Percentiles rank a stretch among this genome's conserved stretches.
These are phyloP conservation scores for Colletotrichum musae DNA, from an alignment of 2,329 filamentous ascomycete species.

Conservation along the genomic window DNA sequence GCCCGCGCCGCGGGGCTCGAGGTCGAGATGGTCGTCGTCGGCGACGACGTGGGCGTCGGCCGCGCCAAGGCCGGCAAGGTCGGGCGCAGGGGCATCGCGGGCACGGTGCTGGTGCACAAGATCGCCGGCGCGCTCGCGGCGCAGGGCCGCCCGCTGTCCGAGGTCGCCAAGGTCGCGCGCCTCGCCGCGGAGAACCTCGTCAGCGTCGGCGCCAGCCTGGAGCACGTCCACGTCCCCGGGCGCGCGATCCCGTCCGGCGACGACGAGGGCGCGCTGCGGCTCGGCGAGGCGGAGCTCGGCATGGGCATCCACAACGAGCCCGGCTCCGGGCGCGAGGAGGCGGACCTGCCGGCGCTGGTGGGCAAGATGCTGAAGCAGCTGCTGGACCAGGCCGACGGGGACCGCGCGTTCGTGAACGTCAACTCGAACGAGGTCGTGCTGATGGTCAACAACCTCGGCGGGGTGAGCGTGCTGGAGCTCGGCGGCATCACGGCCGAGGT, in stretches of 20 bases:
- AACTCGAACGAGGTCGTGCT: conserved; percentile 76
- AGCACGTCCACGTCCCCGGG: conserved; percentile 95
- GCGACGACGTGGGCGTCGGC: conserved; percentile 93
- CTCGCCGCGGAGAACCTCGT: conserved; percentile 83
- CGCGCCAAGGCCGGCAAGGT: conserved; percentile 89
- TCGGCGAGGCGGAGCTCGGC: conserved; percentile 74
- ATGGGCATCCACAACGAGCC: conserved; percentile 86
- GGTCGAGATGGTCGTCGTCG: conserved; percentile 92
- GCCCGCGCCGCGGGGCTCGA: conserved; percentile 83
- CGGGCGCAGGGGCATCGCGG: conserved; percentile 89
- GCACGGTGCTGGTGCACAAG: conserved; percentile 93
- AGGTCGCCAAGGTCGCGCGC: conserved; percentile 81
- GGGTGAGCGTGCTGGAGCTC: conserved; percentile 80
- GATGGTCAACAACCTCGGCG: conserved; percentile 82
- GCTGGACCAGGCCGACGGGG: conserved; percentile 75
- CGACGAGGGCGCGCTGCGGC: conserved; percentile 67
- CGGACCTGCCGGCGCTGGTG: conserved; percentile 69
- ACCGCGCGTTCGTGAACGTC: conserved; percentile 79
- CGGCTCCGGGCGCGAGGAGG: conserved; percentile 66
- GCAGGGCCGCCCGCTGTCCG: conserved; percentile 74
- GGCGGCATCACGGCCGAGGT: conserved; percentile 81
- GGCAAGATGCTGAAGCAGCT: conserved; percentile 79
- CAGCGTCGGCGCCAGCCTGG: conserved; percentile 87
- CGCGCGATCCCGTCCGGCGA: conserved; percentile 65
- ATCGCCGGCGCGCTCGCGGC: conserved; percentile 88